Percentiles rank a stretch among this genome's conserved stretches.
These are phyloP conservation scores for Aspergillus clavatus DNA, from an alignment of 2,329 filamentous ascomycete species.

Conservation along the genomic window DNA sequence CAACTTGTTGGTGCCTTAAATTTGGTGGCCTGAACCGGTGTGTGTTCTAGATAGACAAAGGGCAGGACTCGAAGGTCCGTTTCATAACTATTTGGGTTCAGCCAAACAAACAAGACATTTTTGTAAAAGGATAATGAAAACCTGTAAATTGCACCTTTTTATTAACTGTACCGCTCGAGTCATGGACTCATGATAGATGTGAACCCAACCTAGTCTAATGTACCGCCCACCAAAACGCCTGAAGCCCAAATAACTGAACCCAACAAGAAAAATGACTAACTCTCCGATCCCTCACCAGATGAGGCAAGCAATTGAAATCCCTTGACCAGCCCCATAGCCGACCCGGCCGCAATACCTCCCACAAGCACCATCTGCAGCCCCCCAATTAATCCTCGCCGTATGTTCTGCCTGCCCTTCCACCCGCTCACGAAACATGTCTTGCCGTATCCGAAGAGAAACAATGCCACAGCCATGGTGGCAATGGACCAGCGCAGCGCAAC, in stretches of 20 bases:
- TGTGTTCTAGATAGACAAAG: too few species aligned
- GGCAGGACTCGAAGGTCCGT: too few species aligned
- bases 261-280: slow-evolving; percentile 2
- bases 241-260: neutral
- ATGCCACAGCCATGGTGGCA: slow-evolving; percentile 46
- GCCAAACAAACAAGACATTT: too few species aligned
- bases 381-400: slow-evolving; percentile 31
- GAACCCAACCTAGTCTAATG: neutral
- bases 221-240: neutral
- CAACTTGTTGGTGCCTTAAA: too few species aligned
- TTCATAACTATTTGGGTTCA: too few species aligned
- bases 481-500: slow-evolving; percentile 60
- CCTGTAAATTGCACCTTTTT: neutral
- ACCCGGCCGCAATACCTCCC: slow-evolving; percentile 36
- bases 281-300: slow-evolving; percentile 2
- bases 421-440: slow-evolving; percentile 43
- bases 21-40: too few species aligned
- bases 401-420: slow-evolving; percentile 32
- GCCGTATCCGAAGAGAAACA: slow-evolving; percentile 49
- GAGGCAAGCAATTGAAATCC: slow-evolving; percentile 32
- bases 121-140: too few species aligned
- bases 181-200: neutral
- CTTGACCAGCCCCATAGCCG: slow-evolving; percentile 39
- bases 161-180: neutral
- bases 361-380: slow-evolving; percentile 40